These are phyloP conservation scores for Penicillium bialowiezense DNA, from an alignment of 495 filamentous ascomycete species.

Conservation along the genomic window DNA sequence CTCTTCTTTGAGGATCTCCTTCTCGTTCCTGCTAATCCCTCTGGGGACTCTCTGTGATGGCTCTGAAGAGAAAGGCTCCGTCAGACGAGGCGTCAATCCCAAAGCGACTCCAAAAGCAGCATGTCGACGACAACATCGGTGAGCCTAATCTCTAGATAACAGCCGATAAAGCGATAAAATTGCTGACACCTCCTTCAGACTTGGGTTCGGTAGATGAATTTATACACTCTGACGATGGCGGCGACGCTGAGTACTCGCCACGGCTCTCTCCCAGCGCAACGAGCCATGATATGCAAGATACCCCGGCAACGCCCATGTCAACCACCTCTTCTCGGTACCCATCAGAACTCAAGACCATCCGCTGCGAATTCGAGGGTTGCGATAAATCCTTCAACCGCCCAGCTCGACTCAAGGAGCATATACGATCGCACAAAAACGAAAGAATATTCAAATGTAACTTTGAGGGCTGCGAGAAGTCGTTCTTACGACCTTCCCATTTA, in stretches of 20 bases:
- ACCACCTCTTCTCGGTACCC: slow-evolving; percentile 55
- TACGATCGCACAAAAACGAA: slow-evolving; percentile 77
- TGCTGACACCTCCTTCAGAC: slow-evolving; percentile 11
- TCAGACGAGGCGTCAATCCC: slow-evolving; percentile 17
- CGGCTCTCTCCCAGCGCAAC: slow-evolving; percentile 27
- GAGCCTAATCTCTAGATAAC: slow-evolving; percentile 7
- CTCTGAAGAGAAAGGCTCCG: slow-evolving; percentile 31
- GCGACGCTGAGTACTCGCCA: slow-evolving; percentile 35
- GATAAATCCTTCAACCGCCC: slow-evolving; percentile 84
- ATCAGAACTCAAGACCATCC: slow-evolving; percentile 69
- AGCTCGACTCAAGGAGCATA: slow-evolving; percentile 71
- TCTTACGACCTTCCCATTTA: slow-evolving; percentile 77
- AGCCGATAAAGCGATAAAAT: slow-evolving; percentile 2
- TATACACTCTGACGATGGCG: slow-evolving; percentile 34
- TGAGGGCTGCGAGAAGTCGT: slow-evolving; percentile 72
- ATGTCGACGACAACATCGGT: slow-evolving; percentile 30
- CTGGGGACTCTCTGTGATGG: slow-evolving; percentile 13
- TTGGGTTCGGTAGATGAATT: slow-evolving; percentile 44
- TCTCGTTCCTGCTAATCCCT: neutral
- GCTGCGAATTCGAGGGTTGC: slow-evolving; percentile 68
- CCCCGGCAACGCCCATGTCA: slow-evolving; percentile 52
- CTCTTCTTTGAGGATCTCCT: neutral
- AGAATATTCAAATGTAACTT: slow-evolving; percentile 68
- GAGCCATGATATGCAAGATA: slow-evolving; percentile 41
- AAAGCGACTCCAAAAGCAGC: slow-evolving; percentile 30